Evolutionary conservation across 1,284 basidiomycete species (phyloP).

Genomic region (Ceratorhiza oryzae-sativae): DNA sequence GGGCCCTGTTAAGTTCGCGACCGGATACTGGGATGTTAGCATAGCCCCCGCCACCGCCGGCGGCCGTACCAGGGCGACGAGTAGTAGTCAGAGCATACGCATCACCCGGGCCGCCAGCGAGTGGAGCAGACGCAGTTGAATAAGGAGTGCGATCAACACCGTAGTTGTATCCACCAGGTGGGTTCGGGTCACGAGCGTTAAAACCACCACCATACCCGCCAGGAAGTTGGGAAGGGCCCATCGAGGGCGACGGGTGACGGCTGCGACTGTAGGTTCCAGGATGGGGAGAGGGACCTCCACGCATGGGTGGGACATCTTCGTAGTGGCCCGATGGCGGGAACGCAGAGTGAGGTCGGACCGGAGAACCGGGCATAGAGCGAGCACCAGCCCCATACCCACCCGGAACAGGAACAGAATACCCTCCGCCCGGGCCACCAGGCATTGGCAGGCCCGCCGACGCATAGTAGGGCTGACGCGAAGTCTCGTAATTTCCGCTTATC

Average conservation of each 20-base stretch:
- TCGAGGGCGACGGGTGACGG: constrained; percentile 33
- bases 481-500: constrained; percentile 16
- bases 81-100: constrained; percentile 25
- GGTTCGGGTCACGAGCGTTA: constrained; percentile 10
- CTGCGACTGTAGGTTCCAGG: constrained; percentile 29
- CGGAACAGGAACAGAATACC: constrained; percentile 17
- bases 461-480: constrained; percentile 20
- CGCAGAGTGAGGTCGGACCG: constrained; percentile 35
- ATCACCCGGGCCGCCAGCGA: constrained; percentile 3
- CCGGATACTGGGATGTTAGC: constrained; percentile 1
- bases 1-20: constrained; percentile 44
- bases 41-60: neutral
- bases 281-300: constrained; percentile 28
- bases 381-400: constrained; percentile 34
- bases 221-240: constrained; percentile 16
- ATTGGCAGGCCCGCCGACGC: constrained; percentile 13
- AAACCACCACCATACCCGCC: constrained; percentile 9
- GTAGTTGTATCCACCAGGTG: constrained; percentile 7
- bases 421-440: constrained; percentile 24
- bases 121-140: constrained; percentile 24
- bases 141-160: constrained; percentile 27
- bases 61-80: constrained; percentile 21
- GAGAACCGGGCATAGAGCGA: constrained; percentile 35
- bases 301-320: constrained; percentile 16
- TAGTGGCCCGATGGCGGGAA: constrained; percentile 20